Percentiles rank a stretch among this genome's conserved stretches.
These are phyloP conservation scores for Penicillium fimorum DNA, from an alignment of 495 filamentous ascomycete species.

Conservation along the genomic window DNA sequence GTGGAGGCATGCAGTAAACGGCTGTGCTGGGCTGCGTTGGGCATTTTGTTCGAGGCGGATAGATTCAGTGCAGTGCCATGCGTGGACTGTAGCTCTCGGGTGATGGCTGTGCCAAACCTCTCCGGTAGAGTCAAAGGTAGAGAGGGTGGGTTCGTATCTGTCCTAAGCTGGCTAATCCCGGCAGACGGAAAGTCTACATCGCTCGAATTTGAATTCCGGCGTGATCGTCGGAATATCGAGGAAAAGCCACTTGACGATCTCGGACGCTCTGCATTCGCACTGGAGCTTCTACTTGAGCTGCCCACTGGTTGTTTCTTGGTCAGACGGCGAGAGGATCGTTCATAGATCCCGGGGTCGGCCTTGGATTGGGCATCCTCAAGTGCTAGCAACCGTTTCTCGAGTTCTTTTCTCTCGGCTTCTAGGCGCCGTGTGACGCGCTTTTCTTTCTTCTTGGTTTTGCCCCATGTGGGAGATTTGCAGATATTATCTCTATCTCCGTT, in stretches of 20 bases:
- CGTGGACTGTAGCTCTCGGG: constrained; percentile 30
- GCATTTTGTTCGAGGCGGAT: constrained; percentile 12
- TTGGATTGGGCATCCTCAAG: constrained; percentile 33
- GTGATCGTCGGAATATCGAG: constrained; percentile 34
- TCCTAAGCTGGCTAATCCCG: constrained; percentile 8
- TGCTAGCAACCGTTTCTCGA: constrained; percentile 35
- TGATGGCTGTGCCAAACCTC: constrained; percentile 36
- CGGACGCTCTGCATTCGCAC: constrained; percentile 29
- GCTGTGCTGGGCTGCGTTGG: background rate
- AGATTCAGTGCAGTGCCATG: constrained; percentile 30
- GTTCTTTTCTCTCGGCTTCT: constrained; percentile 40
- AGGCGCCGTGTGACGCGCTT: constrained; percentile 38
- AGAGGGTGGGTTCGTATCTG: constrained; percentile 19
- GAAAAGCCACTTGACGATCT: constrained; percentile 32
- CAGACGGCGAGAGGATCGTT: constrained; percentile 33
- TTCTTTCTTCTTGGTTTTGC: constrained; percentile 24
- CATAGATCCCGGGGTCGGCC: constrained; percentile 19
- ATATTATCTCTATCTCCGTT: constrained; percentile 13
- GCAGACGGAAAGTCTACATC: constrained; percentile 15
- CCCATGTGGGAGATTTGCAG: constrained; percentile 22
- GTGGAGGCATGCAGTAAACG: constrained; percentile 14
- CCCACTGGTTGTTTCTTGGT: constrained; percentile 39
- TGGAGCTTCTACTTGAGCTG: constrained; percentile 37
- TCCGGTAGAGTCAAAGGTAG: constrained; percentile 32
- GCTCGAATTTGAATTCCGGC: constrained; percentile 29